These are phyloP conservation scores for Mortierella sp. DNA, from an alignment of 371 early-diverging fungal species.

Conservation along the genomic window DNA sequence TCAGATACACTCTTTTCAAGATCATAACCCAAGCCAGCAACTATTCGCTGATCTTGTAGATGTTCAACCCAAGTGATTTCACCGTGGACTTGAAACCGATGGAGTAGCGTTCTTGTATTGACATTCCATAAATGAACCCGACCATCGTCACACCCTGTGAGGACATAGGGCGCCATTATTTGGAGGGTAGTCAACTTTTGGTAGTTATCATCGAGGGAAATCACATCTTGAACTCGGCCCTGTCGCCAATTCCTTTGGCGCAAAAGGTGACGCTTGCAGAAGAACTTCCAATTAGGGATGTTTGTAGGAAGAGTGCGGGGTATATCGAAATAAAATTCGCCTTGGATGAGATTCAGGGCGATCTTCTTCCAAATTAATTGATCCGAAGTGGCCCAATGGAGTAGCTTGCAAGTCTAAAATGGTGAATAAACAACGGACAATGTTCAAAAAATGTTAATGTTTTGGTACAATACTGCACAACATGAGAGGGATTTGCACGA, in stretches of 20 bases:
- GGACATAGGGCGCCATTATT: constrained; percentile 51
- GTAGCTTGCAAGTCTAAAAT: constrained; percentile 38
- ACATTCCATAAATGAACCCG: constrained; percentile 51
- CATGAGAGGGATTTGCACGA: background rate
- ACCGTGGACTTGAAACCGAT: constrained; percentile 47
- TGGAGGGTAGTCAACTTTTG: constrained; percentile 52
- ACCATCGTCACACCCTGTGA: constrained; percentile 53
- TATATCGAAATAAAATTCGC: constrained; percentile 55
- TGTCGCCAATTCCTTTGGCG: constrained; percentile 52
- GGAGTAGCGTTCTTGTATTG: constrained; percentile 25
- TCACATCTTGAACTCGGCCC: constrained; percentile 51
- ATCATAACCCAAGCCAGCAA: constrained; percentile 51
- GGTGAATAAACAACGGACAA: background rate
- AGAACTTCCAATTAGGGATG: constrained; percentile 51
- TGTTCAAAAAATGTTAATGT: background rate
- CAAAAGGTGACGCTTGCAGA: constrained; percentile 51
- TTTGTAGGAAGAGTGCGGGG: constrained; percentile 42
- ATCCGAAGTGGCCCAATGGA: constrained; percentile 52
- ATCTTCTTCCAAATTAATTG: constrained; percentile 52
- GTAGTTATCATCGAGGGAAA: constrained; percentile 49
- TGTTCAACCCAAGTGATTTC: constrained; percentile 57
- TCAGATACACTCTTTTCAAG: constrained; percentile 35
- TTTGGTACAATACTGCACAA: background rate
- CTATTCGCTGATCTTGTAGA: constrained; percentile 44
- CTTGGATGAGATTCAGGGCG: constrained; percentile 50